Evolutionary conservation across 2,329 filamentous ascomycete species (phyloP).

Genomic region (Trichoderma semiorbis): DNA sequence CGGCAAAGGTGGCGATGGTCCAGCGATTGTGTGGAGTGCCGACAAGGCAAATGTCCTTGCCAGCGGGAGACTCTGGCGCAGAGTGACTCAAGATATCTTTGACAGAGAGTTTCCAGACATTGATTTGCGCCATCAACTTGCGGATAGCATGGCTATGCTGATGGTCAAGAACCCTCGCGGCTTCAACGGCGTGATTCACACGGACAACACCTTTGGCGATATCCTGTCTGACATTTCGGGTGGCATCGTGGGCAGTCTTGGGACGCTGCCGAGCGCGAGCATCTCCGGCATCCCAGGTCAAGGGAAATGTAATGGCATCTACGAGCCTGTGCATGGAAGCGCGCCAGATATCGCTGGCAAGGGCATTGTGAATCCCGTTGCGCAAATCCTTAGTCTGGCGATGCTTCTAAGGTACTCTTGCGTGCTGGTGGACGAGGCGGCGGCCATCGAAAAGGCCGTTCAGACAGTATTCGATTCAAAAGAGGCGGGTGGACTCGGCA

Average conservation of each 20-base stretch:
- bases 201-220: constrained; percentile 48
- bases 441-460: constrained; percentile 62
- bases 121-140: constrained; percentile 43
- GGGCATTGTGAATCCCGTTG: constrained; percentile 69
- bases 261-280: constrained; percentile 44
- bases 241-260: constrained; percentile 45
- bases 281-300: constrained; percentile 40
- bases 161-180: constrained; percentile 45
- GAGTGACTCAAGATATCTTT: constrained; percentile 40
- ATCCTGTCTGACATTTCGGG: constrained; percentile 45
- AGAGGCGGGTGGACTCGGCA: constrained; percentile 38
- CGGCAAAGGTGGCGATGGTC: constrained; percentile 29
- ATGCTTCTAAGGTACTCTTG: constrained; percentile 76
- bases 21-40: constrained; percentile 43
- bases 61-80: constrained; percentile 47
- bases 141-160: constrained; percentile 47
- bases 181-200: constrained; percentile 47
- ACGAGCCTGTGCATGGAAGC: constrained; percentile 72
- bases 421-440: constrained; percentile 56
- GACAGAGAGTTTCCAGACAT: constrained; percentile 42
- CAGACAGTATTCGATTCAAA: constrained; percentile 58
- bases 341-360: constrained; percentile 73
- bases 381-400: constrained; percentile 65
- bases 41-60: constrained; percentile 55
- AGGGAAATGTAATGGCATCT: constrained; percentile 62